phyloP scores from a whole-genome alignment of 2,329 filamentous ascomycete species.

The Paraconiothyrium brasiliense region DNA sequence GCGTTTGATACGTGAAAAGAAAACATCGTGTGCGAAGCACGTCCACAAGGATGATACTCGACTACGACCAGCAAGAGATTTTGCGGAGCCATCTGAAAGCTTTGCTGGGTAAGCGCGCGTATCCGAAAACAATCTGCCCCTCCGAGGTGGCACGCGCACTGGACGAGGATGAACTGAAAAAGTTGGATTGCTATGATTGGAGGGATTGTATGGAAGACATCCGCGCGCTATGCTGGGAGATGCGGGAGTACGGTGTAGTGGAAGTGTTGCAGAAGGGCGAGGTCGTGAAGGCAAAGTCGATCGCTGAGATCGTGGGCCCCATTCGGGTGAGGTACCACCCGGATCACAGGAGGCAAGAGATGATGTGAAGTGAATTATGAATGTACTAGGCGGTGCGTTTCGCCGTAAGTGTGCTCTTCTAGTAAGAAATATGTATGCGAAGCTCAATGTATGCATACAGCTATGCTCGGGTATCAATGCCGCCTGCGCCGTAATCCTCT shows the following conservation, averaged over 20 bases:
- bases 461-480: constrained; percentile 16
- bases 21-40: not conserved
- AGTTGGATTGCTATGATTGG: constrained; percentile 49
- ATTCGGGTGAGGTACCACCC: constrained; percentile 53
- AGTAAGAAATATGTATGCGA: not conserved
- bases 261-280: constrained; percentile 61
- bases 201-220: constrained; percentile 58
- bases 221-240: constrained; percentile 54
- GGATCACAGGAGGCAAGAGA: constrained; percentile 3
- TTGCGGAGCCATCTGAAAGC: constrained; percentile 1
- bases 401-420: not conserved
- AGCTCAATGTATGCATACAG: not conserved
- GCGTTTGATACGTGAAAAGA: constrained; percentile 6
- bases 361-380: constrained; percentile 5
- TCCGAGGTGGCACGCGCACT: constrained; percentile 61
- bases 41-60: constrained; percentile 6
- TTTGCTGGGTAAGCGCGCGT: constrained; percentile 43
- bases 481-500: not conserved
- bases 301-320: constrained; percentile 56
- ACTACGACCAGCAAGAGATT: constrained; percentile 5
- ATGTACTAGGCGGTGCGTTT: not conserved
- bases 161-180: constrained; percentile 50
- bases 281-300: constrained; percentile 43
- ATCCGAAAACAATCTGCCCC: constrained; percentile 63
- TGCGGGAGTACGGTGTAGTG: constrained; percentile 53